Evolutionary conservation across 805 yeast genomes (phyloP).

Genomic region (Cyberlindnera euphorbiiphila): DNA sequence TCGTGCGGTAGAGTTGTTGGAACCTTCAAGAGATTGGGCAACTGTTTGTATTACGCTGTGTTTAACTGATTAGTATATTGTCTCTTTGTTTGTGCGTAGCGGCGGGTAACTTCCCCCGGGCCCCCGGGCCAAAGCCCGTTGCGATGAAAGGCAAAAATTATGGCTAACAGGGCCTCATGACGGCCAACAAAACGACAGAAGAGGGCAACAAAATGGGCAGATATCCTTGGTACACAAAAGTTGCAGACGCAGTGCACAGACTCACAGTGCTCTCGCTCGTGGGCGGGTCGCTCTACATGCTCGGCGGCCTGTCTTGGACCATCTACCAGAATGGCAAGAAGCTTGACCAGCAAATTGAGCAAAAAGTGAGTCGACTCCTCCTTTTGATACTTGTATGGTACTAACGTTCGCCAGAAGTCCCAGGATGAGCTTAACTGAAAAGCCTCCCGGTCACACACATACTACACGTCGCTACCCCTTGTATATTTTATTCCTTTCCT

Average conservation of each 20-base stretch:
- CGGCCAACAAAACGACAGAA: constrained; percentile 4
- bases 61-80: too few relatives aligned
- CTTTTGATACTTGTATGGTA: background rate
- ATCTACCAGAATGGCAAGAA: constrained; percentile 50
- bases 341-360: constrained; percentile 37
- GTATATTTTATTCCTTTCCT: background rate
- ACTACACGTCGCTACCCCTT: background rate
- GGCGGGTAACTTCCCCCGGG: too few relatives aligned
- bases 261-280: constrained; percentile 62
- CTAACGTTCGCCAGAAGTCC: constrained; percentile 1
- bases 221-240: constrained; percentile 74
- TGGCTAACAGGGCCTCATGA: too few relatives aligned
- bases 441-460: background rate
- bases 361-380: constrained; percentile 7
- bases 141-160: too few relatives aligned
- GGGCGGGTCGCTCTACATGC: constrained; percentile 52
- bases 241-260: constrained; percentile 70
- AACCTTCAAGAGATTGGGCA: constrained; percentile 9
- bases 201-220: constrained; percentile 43
- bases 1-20: constrained; percentile 9
- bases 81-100: too few relatives aligned
- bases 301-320: constrained; percentile 48
- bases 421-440: constrained; percentile 5
- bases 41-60: constrained; percentile 8
- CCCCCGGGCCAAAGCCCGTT: too few relatives aligned